Percentiles rank a stretch among this genome's conserved stretches.
Conservation (phyloP, 106 monocot genomes). For the Dioscorea dumetorum region DNA sequence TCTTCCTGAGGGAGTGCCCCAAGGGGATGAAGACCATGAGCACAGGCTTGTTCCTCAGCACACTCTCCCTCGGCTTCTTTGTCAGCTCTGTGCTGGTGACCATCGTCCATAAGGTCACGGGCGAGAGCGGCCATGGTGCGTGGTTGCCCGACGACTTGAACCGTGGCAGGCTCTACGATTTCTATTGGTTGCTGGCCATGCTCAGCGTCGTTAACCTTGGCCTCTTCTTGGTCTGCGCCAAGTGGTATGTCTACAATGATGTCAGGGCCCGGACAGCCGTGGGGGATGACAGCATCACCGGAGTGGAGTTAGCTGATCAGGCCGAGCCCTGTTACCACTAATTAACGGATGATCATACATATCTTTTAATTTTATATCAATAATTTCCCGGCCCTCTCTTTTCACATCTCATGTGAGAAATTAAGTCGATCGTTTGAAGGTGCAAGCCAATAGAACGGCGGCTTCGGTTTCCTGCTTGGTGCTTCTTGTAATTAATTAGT, state of each 20-base stretch:
- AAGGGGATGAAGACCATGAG: slow-evolving; percentile 82
- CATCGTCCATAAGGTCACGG: slow-evolving; percentile 31
- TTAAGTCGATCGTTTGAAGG: too few species aligned
- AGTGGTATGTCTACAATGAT: slow-evolving; percentile 55
- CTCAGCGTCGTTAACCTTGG: slow-evolving; percentile 32
- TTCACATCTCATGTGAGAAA: too few species aligned
- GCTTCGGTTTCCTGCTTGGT: too few species aligned
- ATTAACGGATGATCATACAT: too few species aligned
- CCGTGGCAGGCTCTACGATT: slow-evolving; percentile 44
- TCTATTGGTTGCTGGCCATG: slow-evolving; percentile 56
- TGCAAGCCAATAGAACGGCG: too few species aligned
- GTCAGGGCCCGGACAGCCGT: slow-evolving; percentile 5
- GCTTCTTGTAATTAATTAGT: too few species aligned
- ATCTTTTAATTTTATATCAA: too few species aligned
- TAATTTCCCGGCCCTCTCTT: too few species aligned
- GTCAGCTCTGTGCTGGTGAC: slow-evolving; percentile 44
- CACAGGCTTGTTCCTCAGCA: slow-evolving; percentile 67
- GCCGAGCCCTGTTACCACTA: slow-evolving; percentile 7
- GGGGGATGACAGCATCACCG: not conserved
- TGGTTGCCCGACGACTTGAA: slow-evolving; percentile 56
- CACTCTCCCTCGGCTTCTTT: slow-evolving; percentile 58
- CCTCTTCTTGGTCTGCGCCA: slow-evolving; percentile 25
- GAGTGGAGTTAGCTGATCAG: slow-evolving; percentile 35
- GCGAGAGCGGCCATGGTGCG: slow-evolving; percentile 20
- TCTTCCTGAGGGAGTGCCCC: slow-evolving; percentile 68